phyloP scores from a whole-genome alignment of 208 protist species.

The Trypanosoma melophagium region DNA sequence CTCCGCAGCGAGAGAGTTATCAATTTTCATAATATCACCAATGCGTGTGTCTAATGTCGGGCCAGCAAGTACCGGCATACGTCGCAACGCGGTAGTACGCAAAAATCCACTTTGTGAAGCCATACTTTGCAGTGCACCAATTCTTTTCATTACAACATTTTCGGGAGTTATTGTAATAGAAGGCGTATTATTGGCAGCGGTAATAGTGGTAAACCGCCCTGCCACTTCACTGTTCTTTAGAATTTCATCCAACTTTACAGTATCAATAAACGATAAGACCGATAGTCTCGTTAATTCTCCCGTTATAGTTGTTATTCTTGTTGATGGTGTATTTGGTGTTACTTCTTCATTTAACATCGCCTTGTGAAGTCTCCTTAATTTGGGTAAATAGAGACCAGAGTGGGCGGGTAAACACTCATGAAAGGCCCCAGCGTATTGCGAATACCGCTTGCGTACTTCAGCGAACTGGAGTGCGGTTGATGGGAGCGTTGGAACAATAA shows the following conservation, averaged over 20 bases:
- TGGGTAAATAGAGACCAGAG: no score
- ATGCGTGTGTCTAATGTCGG: constrained; percentile 67
- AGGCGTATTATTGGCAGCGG: no score
- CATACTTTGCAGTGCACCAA: not conserved
- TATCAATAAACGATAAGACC: no score
- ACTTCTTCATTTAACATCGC: no score
- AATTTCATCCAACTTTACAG: constrained; percentile 17
- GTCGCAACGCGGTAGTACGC: constrained; percentile 29
- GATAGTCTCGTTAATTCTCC: no score
- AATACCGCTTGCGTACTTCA: not conserved
- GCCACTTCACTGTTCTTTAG: not conserved
- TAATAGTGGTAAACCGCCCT: not conserved
- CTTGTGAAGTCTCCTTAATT: no score
- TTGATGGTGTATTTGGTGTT: no score
- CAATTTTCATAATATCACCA: constrained; percentile 65
- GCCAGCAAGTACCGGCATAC: constrained; percentile 33
- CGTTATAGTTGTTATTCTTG: no score
- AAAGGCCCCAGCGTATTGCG: not conserved
- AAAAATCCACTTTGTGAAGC: constrained; percentile 14
- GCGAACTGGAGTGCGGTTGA: not conserved
- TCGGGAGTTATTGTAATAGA: no score
- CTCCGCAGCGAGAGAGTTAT: constrained; percentile 47
- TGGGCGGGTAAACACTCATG: no score
- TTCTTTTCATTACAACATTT: not conserved
- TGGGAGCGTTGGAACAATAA: constrained; percentile 4